A percentile compares a stretch with the other conserved stretches of the same genome.
phyloP scores from a whole-genome alignment of 768 basidiomycete genomes.

The Clavaria fumosa region DNA sequence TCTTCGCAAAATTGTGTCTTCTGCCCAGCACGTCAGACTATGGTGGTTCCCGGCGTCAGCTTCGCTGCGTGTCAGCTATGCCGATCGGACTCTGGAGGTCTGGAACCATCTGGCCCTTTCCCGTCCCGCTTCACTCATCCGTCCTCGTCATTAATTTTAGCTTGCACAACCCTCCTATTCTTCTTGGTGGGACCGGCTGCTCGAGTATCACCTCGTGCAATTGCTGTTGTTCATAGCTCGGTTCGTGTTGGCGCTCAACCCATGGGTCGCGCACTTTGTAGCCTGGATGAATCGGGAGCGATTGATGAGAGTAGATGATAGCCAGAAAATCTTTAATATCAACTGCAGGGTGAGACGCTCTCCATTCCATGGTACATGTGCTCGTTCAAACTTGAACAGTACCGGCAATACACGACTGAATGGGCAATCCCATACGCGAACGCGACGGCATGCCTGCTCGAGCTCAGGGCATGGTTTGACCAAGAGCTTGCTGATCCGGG shows the following conservation, averaged over 20 bases:
- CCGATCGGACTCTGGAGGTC: slow-evolving; percentile 70
- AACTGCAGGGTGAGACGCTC: slow-evolving; percentile 68
- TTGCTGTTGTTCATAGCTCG: slow-evolving; percentile 67
- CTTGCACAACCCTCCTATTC: slow-evolving; percentile 32
- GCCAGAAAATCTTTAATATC: slow-evolving; percentile 78
- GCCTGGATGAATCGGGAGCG: slow-evolving; percentile 49
- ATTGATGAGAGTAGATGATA: slow-evolving; percentile 55
- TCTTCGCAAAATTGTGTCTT: slow-evolving; percentile 37
- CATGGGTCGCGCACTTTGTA: slow-evolving; percentile 44
- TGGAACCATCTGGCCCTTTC: no score
- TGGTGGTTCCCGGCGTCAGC: slow-evolving; percentile 91
- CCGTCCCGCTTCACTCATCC: slow-evolving; percentile 2
- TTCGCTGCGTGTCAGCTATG: slow-evolving; percentile 51
- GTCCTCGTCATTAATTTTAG: slow-evolving; percentile 25
- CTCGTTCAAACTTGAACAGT: slow-evolving; percentile 30
- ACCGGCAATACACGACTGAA: slow-evolving; percentile 87
- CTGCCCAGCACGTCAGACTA: slow-evolving; percentile 80
- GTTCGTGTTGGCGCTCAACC: slow-evolving; percentile 45
- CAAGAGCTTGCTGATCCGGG: slow-evolving; percentile 46
- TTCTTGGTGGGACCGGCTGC: slow-evolving; percentile 56
- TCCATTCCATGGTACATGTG: neutral
- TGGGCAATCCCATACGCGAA: slow-evolving; percentile 75
- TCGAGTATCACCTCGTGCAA: slow-evolving; percentile 75
- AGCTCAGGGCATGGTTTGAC: slow-evolving; percentile 57
- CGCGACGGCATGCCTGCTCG: slow-evolving; percentile 50